Percentiles rank a stretch among this genome's conserved stretches.
Conservation (phyloP, 2,329 filamentous ascomycete species). For the Sphaerulina populicola region DNA sequence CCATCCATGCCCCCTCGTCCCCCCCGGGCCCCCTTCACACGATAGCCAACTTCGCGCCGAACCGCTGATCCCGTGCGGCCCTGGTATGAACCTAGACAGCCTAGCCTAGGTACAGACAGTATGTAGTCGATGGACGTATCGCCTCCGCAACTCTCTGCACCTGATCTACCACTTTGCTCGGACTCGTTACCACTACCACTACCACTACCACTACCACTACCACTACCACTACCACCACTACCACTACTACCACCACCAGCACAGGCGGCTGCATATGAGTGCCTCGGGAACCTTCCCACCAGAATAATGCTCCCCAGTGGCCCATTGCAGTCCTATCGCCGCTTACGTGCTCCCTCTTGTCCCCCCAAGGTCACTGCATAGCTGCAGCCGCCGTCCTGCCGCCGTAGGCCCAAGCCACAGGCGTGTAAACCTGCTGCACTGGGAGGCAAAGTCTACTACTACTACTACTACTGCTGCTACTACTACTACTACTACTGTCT, state of each 20-base stretch:
- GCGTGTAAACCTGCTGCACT: conserved; percentile 19
- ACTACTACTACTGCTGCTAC: background rate
- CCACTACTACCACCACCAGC: background rate
- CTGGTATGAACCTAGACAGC: conserved; percentile 13
- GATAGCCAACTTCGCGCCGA: conserved; percentile 9
- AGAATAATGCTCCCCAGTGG: background rate
- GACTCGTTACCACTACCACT: conserved; percentile 7
- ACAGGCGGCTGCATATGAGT: conserved; percentile 14
- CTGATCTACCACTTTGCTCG: conserved; percentile 7
- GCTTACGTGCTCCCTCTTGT: conserved; percentile 7
- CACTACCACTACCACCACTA: too few species aligned
- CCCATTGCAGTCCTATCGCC: conserved; percentile 5
- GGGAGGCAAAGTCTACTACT: conserved; percentile 10
- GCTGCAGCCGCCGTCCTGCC: conserved; percentile 19
- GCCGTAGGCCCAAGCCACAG: conserved; percentile 25
- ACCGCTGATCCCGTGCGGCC: conserved; percentile 3
- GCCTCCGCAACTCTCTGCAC: conserved; percentile 13
- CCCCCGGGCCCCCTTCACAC: background rate
- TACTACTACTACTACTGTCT: conserved; percentile 6
- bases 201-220: background rate
- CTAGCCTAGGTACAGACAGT: conserved; percentile 1
- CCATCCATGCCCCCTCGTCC: background rate
- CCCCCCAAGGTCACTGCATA: conserved; percentile 2
- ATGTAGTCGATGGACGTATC: background rate
- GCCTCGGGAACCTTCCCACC: background rate